Evolutionary conservation across 768 basidiomycete species (phyloP), one percentile per base, ranked within the genome.

Genomic region (Phylloporus sp.): DNA sequence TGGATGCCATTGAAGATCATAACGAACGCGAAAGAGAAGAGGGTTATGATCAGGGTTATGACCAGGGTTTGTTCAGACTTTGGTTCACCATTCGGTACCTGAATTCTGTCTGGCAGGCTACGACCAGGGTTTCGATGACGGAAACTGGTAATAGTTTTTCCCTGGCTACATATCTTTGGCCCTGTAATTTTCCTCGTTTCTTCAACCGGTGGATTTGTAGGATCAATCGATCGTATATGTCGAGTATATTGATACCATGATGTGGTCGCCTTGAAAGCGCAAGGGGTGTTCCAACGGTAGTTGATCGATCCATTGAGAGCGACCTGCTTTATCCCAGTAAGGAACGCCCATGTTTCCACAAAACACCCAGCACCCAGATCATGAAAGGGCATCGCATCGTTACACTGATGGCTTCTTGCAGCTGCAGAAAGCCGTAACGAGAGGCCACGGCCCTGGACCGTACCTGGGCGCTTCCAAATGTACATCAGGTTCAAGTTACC

Each of bases 1-100:
- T 57, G 28, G 70, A 80, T 36, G 78, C 75, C 0, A 49, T 80
- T 24, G 80, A 80, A 36, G 62, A 65, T 48, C 66, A 73, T 38
- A 39, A 74, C 26, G 69, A 71, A 0, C 14, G 33, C 15, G 66
- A 62, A 31, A 60, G 63, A 35, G 52, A 68, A 7, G 21, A 57
- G 2, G 71, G 61, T 0, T 75, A 58, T 38, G 56, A 74, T 0
- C 52, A 57, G 2, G 71, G 61, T 0, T 75, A 58, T 38, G 56
- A 74, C 0, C 52, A 70, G 27, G 73, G 75, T 68, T 26, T 21
- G 52, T 47, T 31, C 37, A 17, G 18, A 34, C 24, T 62, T 54
- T 26, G n/a, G 13, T 29, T 9, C 20, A 14, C 20, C 8, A 5
- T 27, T 46, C 48, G 18, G 27, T 45, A 37, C 24, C 44, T 59